Evolutionary conservation across 345 rosid genomes (phyloP).

Genomic region (Gossypium herbaceum): DNA sequence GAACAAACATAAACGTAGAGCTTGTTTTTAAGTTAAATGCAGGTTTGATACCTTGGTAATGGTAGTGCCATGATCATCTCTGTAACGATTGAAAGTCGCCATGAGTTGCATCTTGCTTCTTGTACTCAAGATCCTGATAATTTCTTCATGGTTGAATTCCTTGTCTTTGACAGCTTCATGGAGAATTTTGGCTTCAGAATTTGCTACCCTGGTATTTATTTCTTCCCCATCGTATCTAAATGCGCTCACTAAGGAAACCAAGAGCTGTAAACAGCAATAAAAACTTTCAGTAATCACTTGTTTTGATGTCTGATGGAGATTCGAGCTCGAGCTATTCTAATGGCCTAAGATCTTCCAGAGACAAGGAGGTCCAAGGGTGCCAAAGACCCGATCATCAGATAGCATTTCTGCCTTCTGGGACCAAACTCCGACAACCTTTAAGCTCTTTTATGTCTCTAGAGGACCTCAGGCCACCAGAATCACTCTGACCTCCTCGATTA

Average conservation of each 20-base stretch:
- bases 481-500: neutral
- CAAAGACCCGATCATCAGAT: neutral
- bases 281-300: neutral
- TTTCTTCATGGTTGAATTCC: constrained; percentile 44
- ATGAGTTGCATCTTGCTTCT: constrained; percentile 59
- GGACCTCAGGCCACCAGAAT: neutral
- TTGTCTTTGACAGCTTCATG: constrained; percentile 44
- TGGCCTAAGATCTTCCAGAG: neutral
- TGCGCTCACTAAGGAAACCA: constrained; percentile 52
- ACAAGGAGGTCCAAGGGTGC: neutral
- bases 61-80: constrained; percentile 45
- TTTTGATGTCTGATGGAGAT: neutral
- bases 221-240: constrained; percentile 55
- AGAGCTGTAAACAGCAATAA: constrained; percentile 32
- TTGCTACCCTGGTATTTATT: constrained; percentile 34
- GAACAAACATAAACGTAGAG: neutral
- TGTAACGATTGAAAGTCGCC: constrained; percentile 55
- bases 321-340: neutral
- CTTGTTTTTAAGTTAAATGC: neutral
- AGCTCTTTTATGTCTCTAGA: neutral
- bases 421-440: neutral
- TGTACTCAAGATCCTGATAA: constrained; percentile 51
- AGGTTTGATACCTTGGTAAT: constrained; percentile 41
- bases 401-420: neutral
- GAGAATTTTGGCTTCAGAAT: constrained; percentile 50